Evolutionary conservation across 164 flowering plant genomes (phyloP).

Genomic region (Warburgia ugandensis): DNA sequence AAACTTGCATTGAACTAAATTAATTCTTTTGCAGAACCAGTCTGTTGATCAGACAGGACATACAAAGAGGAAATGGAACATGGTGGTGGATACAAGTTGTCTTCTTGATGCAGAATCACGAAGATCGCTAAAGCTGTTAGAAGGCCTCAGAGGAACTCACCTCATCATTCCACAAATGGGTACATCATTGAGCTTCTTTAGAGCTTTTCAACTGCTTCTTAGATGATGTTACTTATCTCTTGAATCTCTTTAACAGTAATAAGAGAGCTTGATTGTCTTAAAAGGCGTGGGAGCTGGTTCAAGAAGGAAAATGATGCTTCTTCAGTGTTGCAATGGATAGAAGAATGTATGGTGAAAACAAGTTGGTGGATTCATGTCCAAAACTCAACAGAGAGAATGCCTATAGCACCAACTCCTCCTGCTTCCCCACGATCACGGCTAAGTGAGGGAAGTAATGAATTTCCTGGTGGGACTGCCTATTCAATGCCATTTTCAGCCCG

Average conservation of each 20-base stretch:
- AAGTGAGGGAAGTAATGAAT: slow-evolving; percentile 24
- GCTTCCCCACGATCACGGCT: slow-evolving; percentile 40
- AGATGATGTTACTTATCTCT: not conserved
- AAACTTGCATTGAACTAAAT: not conserved
- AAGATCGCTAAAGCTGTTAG: slow-evolving; percentile 65
- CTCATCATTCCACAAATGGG: slow-evolving; percentile 81
- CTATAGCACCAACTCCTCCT: slow-evolving; percentile 69
- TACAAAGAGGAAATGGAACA: slow-evolving; percentile 49
- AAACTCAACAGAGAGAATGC: slow-evolving; percentile 43
- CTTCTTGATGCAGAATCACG: slow-evolving; percentile 64
- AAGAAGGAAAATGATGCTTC: slow-evolving; percentile 44
- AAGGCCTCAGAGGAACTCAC: slow-evolving; percentile 76
- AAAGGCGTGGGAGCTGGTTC: slow-evolving; percentile 46
- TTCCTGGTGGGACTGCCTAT: slow-evolving; percentile 12
- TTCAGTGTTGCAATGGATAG: slow-evolving; percentile 68
- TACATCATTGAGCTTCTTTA: slow-evolving; percentile 16
- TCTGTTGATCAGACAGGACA: slow-evolving; percentile 6
- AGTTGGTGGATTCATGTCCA: slow-evolving; percentile 90
- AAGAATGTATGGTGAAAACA: slow-evolving; percentile 58
- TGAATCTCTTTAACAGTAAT: slow-evolving; percentile 36
- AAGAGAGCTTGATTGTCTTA: slow-evolving; percentile 63
- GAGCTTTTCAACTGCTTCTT: not conserved
- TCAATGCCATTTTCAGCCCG: slow-evolving; percentile 26
- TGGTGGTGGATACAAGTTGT: slow-evolving; percentile 63
- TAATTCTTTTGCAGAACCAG: slow-evolving; percentile 28